phyloP scores from a whole-genome alignment of 345 rosid species.

The Linum tenue region DNA sequence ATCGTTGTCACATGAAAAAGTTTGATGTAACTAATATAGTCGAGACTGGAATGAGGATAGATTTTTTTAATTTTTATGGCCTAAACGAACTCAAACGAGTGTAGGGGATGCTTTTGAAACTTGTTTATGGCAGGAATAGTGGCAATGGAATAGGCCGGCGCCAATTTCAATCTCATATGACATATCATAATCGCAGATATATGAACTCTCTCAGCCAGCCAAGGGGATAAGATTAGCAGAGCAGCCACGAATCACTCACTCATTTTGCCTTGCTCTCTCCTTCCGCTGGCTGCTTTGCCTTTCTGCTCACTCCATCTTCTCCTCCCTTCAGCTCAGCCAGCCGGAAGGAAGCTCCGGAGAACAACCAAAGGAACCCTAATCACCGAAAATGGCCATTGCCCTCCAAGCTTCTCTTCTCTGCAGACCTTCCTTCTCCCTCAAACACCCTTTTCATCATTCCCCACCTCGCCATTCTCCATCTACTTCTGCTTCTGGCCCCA shows the following conservation, averaged over 20 bases:
- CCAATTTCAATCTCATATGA: too few species aligned
- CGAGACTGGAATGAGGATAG: too few species aligned
- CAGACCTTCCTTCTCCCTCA: not conserved
- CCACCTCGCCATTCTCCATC: not conserved
- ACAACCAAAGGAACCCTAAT: not conserved
- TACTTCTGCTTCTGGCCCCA: not conserved
- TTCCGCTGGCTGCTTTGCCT: not conserved
- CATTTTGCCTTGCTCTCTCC: not conserved
- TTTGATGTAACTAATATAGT: too few species aligned
- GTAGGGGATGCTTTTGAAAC: too few species aligned
- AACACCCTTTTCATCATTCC: not conserved
- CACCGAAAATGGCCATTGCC: not conserved
- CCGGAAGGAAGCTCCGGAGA: not conserved
- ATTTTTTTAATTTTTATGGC: too few species aligned
- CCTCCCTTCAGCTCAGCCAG: not conserved
- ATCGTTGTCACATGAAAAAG: too few species aligned
- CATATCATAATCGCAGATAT: too few species aligned
- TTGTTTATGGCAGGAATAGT: too few species aligned
- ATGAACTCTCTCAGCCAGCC: too few species aligned
- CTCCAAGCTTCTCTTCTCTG: constrained; percentile 6
- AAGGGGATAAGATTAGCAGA: too few species aligned
- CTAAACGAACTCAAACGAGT: too few species aligned
- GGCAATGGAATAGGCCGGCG: too few species aligned
- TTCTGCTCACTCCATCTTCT: not conserved
- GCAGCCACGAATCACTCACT: not conserved